Evolutionary conservation across 176 grass and related monocot genomes (phyloP).

Genomic region (Avena insularis): DNA sequence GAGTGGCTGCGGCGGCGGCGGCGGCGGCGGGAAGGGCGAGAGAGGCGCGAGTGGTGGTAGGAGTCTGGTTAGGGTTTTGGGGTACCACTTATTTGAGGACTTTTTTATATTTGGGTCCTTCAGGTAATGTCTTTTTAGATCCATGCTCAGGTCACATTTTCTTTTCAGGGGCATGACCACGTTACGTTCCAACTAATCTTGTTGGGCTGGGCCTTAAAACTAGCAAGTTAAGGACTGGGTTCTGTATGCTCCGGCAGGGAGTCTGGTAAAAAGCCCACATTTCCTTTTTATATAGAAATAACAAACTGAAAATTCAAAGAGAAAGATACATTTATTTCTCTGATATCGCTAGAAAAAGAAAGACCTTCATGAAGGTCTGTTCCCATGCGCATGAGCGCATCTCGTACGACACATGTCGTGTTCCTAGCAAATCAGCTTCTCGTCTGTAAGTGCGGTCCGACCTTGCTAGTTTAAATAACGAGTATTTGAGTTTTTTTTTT

Average conservation of each 20-base stretch:
- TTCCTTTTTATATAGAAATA: not conserved
- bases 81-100: conserved; percentile 11
- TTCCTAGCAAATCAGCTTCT: too few species aligned
- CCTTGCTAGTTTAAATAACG: too few species aligned
- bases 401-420: too few species aligned
- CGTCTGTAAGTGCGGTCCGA: too few species aligned
- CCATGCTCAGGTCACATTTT: not conserved
- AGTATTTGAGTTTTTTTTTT: too few species aligned
- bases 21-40: conserved; percentile 44
- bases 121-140: not conserved
- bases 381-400: too few species aligned
- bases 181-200: not conserved
- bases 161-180: too few species aligned
- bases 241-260: not conserved
- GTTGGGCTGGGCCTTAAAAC: not conserved
- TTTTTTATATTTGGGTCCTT: conserved; percentile 22
- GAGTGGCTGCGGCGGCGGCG: conserved; percentile 3
- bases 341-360: too few species aligned
- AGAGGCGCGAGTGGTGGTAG: conserved; percentile 34
- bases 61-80: conserved; percentile 51
- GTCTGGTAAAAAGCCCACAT: not conserved
- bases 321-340: not conserved
- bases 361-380: too few species aligned
- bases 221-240: not conserved
- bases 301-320: not conserved